Evolutionary conservation across 495 filamentous ascomycete genomes (phyloP).

Genomic region (Aspergillus asperescens): DNA sequence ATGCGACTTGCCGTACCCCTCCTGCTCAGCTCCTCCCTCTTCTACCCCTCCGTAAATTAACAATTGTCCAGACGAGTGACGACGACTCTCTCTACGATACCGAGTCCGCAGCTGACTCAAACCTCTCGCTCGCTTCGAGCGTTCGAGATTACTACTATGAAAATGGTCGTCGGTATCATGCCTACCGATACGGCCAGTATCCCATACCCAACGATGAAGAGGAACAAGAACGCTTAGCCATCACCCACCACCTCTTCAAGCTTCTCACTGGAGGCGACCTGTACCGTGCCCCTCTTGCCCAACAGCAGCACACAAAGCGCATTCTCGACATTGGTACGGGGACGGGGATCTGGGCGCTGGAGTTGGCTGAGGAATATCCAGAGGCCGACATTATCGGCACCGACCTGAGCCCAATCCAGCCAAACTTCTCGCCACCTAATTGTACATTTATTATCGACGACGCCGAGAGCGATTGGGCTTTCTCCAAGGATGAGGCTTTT

Average conservation of each 20-base stretch:
- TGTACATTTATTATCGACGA: constrained; percentile 48
- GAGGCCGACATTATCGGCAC: constrained; percentile 55
- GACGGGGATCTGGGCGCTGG: constrained; percentile 58
- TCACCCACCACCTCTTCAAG: constrained; percentile 57
- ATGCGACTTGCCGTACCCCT: neutral
- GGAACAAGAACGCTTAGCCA: constrained; percentile 62
- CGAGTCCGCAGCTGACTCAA: constrained; percentile 33
- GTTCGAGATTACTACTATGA: constrained; percentile 48
- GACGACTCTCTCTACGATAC: constrained; percentile 38
- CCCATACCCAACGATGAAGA: constrained; percentile 55
- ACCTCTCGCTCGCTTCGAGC: constrained; percentile 44
- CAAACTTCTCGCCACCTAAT: constrained; percentile 46
- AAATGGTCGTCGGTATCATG: constrained; percentile 59
- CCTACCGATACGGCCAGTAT: constrained; percentile 53
- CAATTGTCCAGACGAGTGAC: constrained; percentile 32
- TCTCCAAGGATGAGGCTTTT: constrained; percentile 34
- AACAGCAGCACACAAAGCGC: constrained; percentile 20
- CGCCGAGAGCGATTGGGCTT: constrained; percentile 47
- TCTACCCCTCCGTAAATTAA: neutral
- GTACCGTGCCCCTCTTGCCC: constrained; percentile 46
- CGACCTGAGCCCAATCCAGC: constrained; percentile 55
- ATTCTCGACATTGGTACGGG: constrained; percentile 51
- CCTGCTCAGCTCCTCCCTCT: neutral
- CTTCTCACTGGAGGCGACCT: constrained; percentile 48
- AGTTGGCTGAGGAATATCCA: constrained; percentile 56